Evolutionary conservation across 352 stramenopile species (phyloP), one percentile per base, ranked within the genome.

Genomic region (Pythium folliculosum): DNA sequence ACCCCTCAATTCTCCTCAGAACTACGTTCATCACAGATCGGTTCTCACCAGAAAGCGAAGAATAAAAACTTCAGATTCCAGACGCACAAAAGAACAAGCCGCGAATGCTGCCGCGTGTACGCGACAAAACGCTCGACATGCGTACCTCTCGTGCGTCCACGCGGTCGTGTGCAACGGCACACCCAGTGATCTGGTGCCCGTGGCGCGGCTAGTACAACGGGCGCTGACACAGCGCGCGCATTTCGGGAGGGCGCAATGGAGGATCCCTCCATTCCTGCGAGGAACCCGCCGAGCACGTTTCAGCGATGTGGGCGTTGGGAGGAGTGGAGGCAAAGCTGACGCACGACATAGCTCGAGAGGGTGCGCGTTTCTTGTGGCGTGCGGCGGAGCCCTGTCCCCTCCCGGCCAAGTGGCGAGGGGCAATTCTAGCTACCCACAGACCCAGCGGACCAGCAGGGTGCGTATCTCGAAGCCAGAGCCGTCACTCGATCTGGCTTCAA

Each of bases 361-460:
- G n/a, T 60, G 54, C 21, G 9, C 12, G 54, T n/a, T 50, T n/a
- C 49, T 10, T 60, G 54, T 60, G 54, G 54, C 54, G 54, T 60
- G 54, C 54, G 35, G 5, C 19, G 3, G 21, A 48, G 10, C 51
- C 35, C n/a, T 40, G 35, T 40, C 40, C 52, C 35, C 52, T 27
- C 30, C 14, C 25, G 27, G 10, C 16, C 19, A 4, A 1, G 14
- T 32, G 21, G n/a, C 8, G 37, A 50, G 54, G 35, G 32, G 35
- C 54, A 60, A 35, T 60, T 38, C 35, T 32, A 35, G 22, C 27
- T 60, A 9, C 16, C 54, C 23, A 56, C 49, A 22, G 49, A 38
- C 22, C 17, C 52, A n/a, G 32, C 19, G 19, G 32, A 38, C 21
- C 30, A 59, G 25, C 17, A 32, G n/a, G 10, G n/a, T 14, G 30